Evolutionary conservation across 1,284 basidiomycete genomes (phyloP), one percentile per base, ranked within the genome.

Genomic region (Tilletia caries): DNA sequence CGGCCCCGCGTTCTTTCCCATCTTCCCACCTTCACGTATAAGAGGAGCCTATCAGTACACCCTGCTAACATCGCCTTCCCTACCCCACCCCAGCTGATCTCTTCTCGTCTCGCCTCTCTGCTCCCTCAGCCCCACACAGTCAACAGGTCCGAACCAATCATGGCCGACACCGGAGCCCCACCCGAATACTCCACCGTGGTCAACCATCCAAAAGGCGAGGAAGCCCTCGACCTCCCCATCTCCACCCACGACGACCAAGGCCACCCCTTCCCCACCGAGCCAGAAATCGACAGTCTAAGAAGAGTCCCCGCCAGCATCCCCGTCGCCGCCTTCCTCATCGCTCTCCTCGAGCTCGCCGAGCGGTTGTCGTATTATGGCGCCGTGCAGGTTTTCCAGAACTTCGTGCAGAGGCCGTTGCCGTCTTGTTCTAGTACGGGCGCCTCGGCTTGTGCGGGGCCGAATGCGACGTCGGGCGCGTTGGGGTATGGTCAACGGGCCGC

Each of bases 281-380:
- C 80, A 62, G 80, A 83, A 41, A 78, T 74, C 25, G 65, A 52
- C 41, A 81, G 73, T 2, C 67, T 83, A 1, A 74, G 81, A 2
- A 75, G 79, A 44, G 77, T 82, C 8, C 79, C 80, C 58, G 82
- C 79, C 62, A 37, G 34, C 23, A 52, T 83, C 1, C 81, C 76
- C n/a, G 74, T 73, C 71, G 73, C 75, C 64, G 75, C 76, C 23
- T 83, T 76, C 70, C 65, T 75, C 32, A 76, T 83, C 65, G 80
- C 76, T 25, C 71, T 83, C 64, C 81, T 79, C 70, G 82, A 83
- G 73, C 69, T 83, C 25, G 80, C 82, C 2, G 82, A 83, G 70
- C 80, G 82, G 23, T 80, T 83, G 70, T 79, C 79, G 3, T 83
- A 79, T 75, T 83, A 83, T 68, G 80, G 81, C 1, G 75, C 73